Percentiles rank a stretch among this genome's conserved stretches.
Conservation (phyloP, 2,329 filamentous ascomycete genomes). For the Acrocalymma vagum region DNA sequence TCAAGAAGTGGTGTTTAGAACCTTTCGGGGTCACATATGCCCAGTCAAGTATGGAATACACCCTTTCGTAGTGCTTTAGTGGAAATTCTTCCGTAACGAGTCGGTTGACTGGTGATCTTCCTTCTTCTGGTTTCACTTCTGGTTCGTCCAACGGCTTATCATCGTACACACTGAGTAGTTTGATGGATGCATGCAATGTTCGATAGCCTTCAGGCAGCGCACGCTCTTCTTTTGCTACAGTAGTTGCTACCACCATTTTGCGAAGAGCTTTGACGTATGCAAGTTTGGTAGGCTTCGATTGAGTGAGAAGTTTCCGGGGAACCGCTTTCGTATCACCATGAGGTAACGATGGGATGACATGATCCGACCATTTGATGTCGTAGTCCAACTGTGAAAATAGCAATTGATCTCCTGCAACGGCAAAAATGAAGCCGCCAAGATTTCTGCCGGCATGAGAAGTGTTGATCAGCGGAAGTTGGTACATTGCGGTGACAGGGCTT, state of each 20-base stretch:
- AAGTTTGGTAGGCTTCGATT: slow-evolving; percentile 42
- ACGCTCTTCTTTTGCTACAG: slow-evolving; percentile 42
- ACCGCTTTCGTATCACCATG: slow-evolving; percentile 22
- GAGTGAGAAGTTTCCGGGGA: slow-evolving; percentile 35
- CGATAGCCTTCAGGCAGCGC: slow-evolving; percentile 42
- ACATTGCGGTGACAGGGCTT: slow-evolving; percentile 37
- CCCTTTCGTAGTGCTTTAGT: slow-evolving; percentile 65
- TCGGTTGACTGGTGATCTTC: slow-evolving; percentile 40
- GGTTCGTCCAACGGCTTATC: slow-evolving; percentile 21
- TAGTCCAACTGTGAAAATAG: slow-evolving; percentile 58
- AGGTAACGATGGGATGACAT: slow-evolving; percentile 1
- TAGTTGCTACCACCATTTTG: slow-evolving; percentile 60
- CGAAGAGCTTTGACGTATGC: slow-evolving; percentile 55
- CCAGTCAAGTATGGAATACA: slow-evolving; percentile 73
- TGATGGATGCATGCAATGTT: slow-evolving; percentile 45
- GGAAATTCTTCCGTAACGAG: slow-evolving; percentile 61
- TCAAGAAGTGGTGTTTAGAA: slow-evolving; percentile 69
- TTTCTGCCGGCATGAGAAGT: slow-evolving; percentile 49
- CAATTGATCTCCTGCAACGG: slow-evolving; percentile 57
- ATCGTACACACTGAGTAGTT: slow-evolving; percentile 32
- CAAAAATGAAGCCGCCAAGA: slow-evolving; percentile 56
- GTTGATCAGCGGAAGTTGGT: slow-evolving; percentile 38
- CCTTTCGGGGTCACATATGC: slow-evolving; percentile 60
- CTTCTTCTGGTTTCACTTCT: slow-evolving; percentile 33
- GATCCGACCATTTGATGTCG: slow-evolving; percentile 29